These are phyloP conservation scores for Thielaviopsis punctulata DNA, from an alignment of 2,329 filamentous ascomycete species.

Conservation along the genomic window DNA sequence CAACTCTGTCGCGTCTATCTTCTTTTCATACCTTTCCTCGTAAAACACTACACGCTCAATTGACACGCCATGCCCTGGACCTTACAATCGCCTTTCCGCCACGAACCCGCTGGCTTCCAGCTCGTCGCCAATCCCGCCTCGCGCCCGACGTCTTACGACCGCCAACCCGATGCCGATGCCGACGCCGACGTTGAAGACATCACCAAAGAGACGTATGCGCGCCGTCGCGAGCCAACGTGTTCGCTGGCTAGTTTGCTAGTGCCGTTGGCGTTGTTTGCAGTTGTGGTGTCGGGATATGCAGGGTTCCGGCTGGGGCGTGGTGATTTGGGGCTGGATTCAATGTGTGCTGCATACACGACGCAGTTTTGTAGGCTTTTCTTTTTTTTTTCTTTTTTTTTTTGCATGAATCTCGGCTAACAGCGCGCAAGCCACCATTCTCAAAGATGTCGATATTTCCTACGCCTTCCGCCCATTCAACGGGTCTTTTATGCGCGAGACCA, in stretches of 20 bases:
- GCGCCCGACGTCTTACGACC: background rate
- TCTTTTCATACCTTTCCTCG: background rate
- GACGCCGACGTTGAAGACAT: constrained; percentile 13
- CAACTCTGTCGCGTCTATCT: background rate
- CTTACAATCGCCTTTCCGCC: background rate
- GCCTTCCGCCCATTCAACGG: constrained; percentile 32
- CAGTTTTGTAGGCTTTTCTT: constrained; percentile 21
- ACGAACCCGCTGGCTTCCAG: constrained; percentile 9
- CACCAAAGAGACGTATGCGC: background rate
- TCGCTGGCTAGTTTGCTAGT: constrained; percentile 7
- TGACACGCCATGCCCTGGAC: background rate
- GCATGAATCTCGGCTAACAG: background rate
- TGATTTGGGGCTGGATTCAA: constrained; percentile 12
- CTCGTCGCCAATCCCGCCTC: background rate
- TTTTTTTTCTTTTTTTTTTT: background rate
- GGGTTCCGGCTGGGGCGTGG: constrained; percentile 13
- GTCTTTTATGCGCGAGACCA: constrained; percentile 34
- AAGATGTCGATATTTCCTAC: constrained; percentile 20
- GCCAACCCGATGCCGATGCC: constrained; percentile 2
- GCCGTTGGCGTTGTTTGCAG: constrained; percentile 9
- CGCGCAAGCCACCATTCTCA: constrained; percentile 19
- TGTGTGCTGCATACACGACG: constrained; percentile 20
- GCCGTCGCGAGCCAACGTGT: constrained; percentile 1
- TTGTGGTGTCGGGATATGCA: constrained; percentile 13
- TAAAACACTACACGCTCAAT: background rate